phyloP scores from a whole-genome alignment of 148 eudicot genomes.

The Vaccinium macrocarpon region DNA sequence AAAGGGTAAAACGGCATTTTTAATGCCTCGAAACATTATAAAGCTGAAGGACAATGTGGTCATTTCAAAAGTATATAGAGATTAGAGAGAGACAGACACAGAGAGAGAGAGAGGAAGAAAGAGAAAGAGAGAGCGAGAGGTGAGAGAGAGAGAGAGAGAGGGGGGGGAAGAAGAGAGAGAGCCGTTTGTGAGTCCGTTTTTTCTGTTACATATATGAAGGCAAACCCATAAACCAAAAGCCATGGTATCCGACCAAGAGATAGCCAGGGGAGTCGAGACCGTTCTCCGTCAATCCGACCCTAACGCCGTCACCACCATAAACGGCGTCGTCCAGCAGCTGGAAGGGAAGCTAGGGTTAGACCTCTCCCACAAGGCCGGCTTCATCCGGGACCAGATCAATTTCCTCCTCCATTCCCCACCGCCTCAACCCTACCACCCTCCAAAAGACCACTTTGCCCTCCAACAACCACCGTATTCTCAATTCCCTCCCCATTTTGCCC shows the following conservation, averaged over 20 bases:
- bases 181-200: constrained; percentile 16
- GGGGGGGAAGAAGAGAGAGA: constrained; percentile 5
- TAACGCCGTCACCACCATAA: constrained; percentile 37
- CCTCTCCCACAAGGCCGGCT: constrained; percentile 46
- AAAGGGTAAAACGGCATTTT: background rate
- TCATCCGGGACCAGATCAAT: constrained; percentile 47
- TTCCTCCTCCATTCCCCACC: constrained; percentile 33
- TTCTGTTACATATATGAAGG: constrained; percentile 18
- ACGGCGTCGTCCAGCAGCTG: constrained; percentile 47
- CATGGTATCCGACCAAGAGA: constrained; percentile 58
- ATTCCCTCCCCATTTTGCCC: constrained; percentile 37
- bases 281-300: constrained; percentile 48
- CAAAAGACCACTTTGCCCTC: constrained; percentile 39
- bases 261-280: constrained; percentile 44
- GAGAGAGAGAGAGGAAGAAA: background rate
- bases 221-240: constrained; percentile 29
- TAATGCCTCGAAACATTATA: background rate
- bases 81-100: constrained; percentile 1
- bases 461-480: constrained; percentile 28
- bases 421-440: constrained; percentile 12
- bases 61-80: constrained; percentile 1
- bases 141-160: constrained; percentile 1
- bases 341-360: constrained; percentile 43
- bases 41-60: constrained; percentile 2
- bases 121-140: background rate